Evolutionary conservation across 441 rosid genomes (phyloP).

Genomic region (Eutrema salsugineum): DNA sequence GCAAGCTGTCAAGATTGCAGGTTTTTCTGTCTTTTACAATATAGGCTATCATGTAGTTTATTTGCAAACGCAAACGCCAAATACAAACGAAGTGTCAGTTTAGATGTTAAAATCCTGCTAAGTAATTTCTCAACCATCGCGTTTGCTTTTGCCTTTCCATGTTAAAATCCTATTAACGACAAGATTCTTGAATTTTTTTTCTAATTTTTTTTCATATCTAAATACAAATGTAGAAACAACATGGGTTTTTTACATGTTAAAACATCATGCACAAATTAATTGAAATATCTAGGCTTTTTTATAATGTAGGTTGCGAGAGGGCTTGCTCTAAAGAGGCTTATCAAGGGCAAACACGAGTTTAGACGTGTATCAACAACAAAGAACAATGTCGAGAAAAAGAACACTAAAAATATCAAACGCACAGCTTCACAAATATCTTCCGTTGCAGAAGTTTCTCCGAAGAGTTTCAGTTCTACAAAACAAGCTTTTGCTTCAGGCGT

Average conservation of each 20-base stretch:
- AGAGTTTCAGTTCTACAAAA: conserved; percentile 11
- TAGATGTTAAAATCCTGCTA: too few species aligned
- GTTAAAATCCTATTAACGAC: too few species aligned
- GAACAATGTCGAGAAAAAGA: conserved; percentile 8
- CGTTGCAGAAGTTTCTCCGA: conserved; percentile 8
- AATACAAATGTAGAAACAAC: background rate
- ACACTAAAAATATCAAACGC: conserved; percentile 15
- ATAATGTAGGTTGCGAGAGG: conserved; percentile 28
- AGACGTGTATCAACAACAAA: conserved; percentile 10
- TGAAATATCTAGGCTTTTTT: background rate
- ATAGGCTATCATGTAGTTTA: too few species aligned
- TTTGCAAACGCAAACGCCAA: too few species aligned
- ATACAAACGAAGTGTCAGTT: too few species aligned
- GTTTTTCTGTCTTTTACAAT: background rate
- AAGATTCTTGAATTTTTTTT: background rate
- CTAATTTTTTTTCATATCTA: background rate
- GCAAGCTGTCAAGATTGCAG: conserved; percentile 32
- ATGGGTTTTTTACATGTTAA: background rate
- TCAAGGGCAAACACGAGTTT: conserved; percentile 15
- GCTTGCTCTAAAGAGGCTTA: conserved; percentile 18
- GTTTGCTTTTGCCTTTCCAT: too few species aligned
- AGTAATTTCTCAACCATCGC: too few species aligned
- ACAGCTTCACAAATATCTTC: conserved; percentile 19
- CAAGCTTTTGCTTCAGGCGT: background rate
- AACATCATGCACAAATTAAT: background rate